Evolutionary conservation across 768 basidiomycete species (phyloP).

Genomic region (Tricholoma hemisulphureum): DNA sequence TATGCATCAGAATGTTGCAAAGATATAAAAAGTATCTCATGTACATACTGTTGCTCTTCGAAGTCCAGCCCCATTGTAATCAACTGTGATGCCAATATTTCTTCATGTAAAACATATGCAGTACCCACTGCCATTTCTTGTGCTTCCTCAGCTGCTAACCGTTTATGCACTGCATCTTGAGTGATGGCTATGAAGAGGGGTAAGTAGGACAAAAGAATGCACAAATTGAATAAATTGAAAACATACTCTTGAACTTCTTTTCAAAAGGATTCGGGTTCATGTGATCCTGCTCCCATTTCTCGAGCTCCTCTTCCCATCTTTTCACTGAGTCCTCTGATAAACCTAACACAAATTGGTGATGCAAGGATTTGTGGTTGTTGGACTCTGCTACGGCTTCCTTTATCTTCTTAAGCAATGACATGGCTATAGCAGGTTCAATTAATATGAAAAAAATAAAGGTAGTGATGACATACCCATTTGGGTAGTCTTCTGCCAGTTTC

Average conservation of each 20-base stretch:
- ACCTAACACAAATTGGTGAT: conserved; percentile 1
- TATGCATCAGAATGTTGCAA: neutral
- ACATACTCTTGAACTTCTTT: conserved; percentile 1
- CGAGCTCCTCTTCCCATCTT: neutral
- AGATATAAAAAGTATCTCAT: neutral
- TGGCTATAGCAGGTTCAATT: neutral
- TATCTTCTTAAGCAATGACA: neutral
- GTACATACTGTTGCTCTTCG: conserved; percentile 8
- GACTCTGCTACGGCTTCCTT: neutral
- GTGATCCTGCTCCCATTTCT: conserved; percentile 2
- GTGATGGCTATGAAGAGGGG: neutral
- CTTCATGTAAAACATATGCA: conserved; percentile 5
- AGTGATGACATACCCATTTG: neutral
- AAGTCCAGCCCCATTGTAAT: conserved; percentile 11
- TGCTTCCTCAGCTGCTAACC: conserved; percentile 5
- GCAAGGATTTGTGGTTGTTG: neutral
- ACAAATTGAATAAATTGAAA: neutral
- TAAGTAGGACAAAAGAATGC: neutral
- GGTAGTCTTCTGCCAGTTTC: neutral
- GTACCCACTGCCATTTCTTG: neutral
- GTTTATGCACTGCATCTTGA: neutral
- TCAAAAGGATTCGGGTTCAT: conserved; percentile 3
- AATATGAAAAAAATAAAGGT: neutral
- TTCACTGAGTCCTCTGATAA: neutral
- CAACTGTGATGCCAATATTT: conserved; percentile 4